Evolutionary conservation across 495 filamentous ascomycete species (phyloP).

Genomic region (Sporormia fimetaria): DNA sequence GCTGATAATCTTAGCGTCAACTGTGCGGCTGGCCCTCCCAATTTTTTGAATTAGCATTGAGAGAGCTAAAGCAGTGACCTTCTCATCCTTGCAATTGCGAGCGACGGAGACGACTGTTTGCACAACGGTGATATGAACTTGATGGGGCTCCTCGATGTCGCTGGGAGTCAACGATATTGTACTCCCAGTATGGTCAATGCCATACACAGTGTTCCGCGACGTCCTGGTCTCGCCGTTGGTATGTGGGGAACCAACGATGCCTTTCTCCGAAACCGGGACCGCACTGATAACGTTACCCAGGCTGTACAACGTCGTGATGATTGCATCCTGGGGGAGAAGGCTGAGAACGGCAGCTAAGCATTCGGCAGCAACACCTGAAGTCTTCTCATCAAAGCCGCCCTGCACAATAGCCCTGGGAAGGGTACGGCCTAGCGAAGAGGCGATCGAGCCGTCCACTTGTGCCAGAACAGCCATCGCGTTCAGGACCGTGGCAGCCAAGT

Average conservation of each 20-base stretch:
- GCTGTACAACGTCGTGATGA: constrained; percentile 90
- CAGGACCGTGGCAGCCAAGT: constrained; percentile 61
- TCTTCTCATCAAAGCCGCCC: constrained; percentile 50
- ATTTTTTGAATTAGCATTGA: constrained; percentile 93
- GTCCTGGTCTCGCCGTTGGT: constrained; percentile 18
- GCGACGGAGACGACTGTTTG: constrained; percentile 85
- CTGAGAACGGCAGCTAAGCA: constrained; percentile 70
- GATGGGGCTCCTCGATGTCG: constrained; percentile 60
- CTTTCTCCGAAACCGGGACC: constrained; percentile 36
- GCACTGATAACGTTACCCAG: constrained; percentile 85
- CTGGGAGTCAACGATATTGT: constrained; percentile 60
- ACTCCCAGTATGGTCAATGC: constrained; percentile 55
- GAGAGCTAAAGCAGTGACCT: constrained; percentile 87
- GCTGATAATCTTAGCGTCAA: constrained; percentile 73
- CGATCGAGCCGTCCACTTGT: constrained; percentile 56
- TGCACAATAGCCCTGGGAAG: constrained; percentile 78
- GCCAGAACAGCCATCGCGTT: constrained; percentile 74
- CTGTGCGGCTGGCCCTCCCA: constrained; percentile 59
- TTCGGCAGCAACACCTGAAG: constrained; percentile 61
- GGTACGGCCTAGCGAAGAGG: constrained; percentile 66
- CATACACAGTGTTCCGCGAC: constrained; percentile 30
- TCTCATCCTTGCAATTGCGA: constrained; percentile 65
- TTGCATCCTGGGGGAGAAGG: constrained; percentile 75
- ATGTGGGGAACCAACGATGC: constrained; percentile 21
- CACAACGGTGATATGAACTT: constrained; percentile 67